Conservation (phyloP, 805 yeast genomes). For the Candida glaebosa region DNA sequence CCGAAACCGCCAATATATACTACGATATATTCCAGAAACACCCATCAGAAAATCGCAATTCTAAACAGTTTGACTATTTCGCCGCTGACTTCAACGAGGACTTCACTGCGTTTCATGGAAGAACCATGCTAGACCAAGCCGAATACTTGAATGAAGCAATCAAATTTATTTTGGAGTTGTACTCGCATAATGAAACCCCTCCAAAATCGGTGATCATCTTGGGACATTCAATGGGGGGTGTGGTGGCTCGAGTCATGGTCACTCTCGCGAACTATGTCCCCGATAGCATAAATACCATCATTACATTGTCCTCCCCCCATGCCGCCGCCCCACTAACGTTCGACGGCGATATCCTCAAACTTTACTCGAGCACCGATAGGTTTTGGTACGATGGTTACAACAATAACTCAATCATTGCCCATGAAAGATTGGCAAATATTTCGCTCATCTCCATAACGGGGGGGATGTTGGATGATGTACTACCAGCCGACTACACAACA, state of each 20-base stretch:
- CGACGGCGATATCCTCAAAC: constrained; percentile 78
- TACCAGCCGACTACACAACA: constrained; percentile 89
- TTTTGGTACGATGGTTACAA: constrained; percentile 70
- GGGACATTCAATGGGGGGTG: constrained; percentile 98
- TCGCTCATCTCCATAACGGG: constrained; percentile 86
- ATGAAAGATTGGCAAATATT: constrained; percentile 49
- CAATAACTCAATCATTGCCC: constrained; percentile 31
- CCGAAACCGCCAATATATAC: constrained; percentile 62
- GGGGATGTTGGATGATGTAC: constrained; percentile 69
- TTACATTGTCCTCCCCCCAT: constrained; percentile 90
- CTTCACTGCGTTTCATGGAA: constrained; percentile 92
- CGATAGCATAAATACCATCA: constrained; percentile 73
- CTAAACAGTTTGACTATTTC: constrained; percentile 71
- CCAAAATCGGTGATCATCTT: constrained; percentile 74
- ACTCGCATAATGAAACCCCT: constrained; percentile 37
- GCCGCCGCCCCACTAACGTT: constrained; percentile 89
- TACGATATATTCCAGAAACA: constrained; percentile 29
- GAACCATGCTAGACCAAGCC: constrained; percentile 90
- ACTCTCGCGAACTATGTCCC: constrained; percentile 72
- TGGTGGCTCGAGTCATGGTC: constrained; percentile 82
- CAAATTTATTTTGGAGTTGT: constrained; percentile 66
- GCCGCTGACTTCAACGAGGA: constrained; percentile 95
- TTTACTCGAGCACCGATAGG: constrained; percentile 69
- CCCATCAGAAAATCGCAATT: constrained; percentile 25
- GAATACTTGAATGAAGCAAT: constrained; percentile 90